Evolutionary conservation across 2,329 filamentous ascomycete species (phyloP), one percentile per base, ranked within the genome.

Genomic region (Beauveria sp.): DNA sequence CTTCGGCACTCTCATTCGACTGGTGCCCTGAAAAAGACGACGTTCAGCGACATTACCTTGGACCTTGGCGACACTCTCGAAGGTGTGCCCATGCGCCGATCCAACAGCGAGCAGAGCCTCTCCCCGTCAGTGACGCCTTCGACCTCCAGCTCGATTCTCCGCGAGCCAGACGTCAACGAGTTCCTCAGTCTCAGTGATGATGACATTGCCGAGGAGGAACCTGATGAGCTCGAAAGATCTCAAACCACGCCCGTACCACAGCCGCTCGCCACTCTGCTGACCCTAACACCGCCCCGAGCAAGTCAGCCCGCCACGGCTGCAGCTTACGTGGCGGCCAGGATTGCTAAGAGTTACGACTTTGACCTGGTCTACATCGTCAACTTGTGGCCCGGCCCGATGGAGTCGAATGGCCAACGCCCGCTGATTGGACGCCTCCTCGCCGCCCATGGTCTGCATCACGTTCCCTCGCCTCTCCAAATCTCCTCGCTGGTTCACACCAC

Each of bases 341-440:
- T 86, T 45, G 83, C 83, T 5, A 76, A 74, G 4, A 78, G 79
- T 58, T 84, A 84, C 69, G 76, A 81, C 58, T 84, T 86, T 58
- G 81, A 84, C 65, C 73, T 86, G 26, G 75, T 85, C 14, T 86
- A 86, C 65, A 77, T 86, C 34, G 78, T 85, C 64, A 84, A 81
- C 64, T 71, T 86, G 16, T 85, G 83, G 82, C 82, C 83, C 3
- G 74, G 57, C 5, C 57, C 56, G n/a, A 22, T 42, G n/a, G 42
- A 57, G 30, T 50, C 53, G 3, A 53, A 30, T 30, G 40, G 52
- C n/a, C 57, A 63, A 20, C 57, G 62, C 16, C 70, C 68, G 6
- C 67, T 82, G 63, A 77, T 76, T 6, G 81, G 81, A 5, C 79
- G 81, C 20, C 74, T 85, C 16, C 75, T 85, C 4, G 81, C 82